Conservation (phyloP, 495 filamentous ascomycete genomes). For the Letharia columbiana region DNA sequence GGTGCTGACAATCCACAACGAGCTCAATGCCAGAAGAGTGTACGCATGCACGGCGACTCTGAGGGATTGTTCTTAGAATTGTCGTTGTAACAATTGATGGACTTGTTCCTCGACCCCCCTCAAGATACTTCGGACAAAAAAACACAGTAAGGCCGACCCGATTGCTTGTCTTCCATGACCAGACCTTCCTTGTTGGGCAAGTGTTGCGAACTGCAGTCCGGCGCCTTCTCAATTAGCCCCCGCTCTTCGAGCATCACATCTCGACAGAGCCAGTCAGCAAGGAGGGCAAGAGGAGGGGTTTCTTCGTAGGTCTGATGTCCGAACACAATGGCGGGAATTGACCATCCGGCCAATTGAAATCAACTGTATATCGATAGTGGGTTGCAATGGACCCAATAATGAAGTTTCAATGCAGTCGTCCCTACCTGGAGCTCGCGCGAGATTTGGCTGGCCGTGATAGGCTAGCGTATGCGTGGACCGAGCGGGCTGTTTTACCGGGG, state of each 20-base stretch:
- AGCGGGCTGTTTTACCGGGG: neutral
- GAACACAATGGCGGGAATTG: too few species aligned
- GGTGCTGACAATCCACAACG: neutral
- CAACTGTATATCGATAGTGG: too few species aligned
- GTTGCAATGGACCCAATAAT: too few species aligned
- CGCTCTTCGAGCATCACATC: neutral
- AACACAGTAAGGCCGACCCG: neutral
- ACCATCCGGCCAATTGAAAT: too few species aligned
- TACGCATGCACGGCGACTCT: neutral
- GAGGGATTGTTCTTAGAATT: neutral
- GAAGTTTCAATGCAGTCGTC: too few species aligned
- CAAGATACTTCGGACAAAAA: neutral
- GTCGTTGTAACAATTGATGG: neutral
- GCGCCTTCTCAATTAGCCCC: too few species aligned
- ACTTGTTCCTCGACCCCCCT: neutral
- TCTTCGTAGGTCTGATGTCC: too few species aligned
- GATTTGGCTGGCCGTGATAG: neutral
- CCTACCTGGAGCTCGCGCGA: too few species aligned
- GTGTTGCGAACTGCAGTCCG: neutral
- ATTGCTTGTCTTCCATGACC: neutral
- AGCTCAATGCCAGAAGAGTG: neutral
- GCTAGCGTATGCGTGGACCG: neutral
- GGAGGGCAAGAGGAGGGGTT: too few species aligned
- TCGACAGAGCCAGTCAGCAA: too few species aligned
- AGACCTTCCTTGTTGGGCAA: neutral